phyloP scores from a whole-genome alignment of 2,329 filamentous ascomycete species.

The Aspergillus fumigatus region DNA sequence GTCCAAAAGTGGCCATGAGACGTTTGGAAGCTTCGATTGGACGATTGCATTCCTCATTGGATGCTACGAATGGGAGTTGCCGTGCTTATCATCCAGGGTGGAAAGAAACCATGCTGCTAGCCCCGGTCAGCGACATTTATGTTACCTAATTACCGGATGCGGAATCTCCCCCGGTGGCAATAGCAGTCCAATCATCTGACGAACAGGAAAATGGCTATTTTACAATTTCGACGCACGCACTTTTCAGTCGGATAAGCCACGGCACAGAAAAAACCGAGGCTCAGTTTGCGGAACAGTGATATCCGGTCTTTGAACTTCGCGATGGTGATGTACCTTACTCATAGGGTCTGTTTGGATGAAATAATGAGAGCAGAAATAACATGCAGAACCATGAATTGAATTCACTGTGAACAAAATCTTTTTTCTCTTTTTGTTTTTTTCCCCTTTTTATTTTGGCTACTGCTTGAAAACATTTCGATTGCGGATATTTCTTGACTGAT shows the following conservation, averaged over 20 bases:
- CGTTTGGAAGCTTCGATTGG: neutral
- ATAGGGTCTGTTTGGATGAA: neutral
- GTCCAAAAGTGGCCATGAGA: neutral
- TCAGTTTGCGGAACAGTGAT: neutral
- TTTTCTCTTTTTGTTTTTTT: neutral
- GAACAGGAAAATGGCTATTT: neutral
- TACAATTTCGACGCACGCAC: neutral
- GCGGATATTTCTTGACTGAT: neutral
- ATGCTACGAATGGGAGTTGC: constrained; percentile 9
- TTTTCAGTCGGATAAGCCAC: neutral
- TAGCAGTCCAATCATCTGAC: neutral
- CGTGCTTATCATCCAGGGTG: constrained; percentile 15
- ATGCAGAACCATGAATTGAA: neutral
- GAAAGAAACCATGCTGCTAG: neutral
- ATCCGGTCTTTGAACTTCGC: neutral
- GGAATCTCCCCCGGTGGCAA: neutral
- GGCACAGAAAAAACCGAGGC: neutral
- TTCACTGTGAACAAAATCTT: neutral
- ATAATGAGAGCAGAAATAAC: neutral
- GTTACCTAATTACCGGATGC: constrained; percentile 16
- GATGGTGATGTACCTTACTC: neutral
- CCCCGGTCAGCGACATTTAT: constrained; percentile 8
- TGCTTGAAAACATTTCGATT: too few relatives aligned
- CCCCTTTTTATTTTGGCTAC: neutral
- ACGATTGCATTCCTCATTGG: neutral